Evolutionary conservation across 2,329 filamentous ascomycete species (phyloP), one percentile per base, ranked within the genome.

Genomic region (Gaeumannomyces tritici): DNA sequence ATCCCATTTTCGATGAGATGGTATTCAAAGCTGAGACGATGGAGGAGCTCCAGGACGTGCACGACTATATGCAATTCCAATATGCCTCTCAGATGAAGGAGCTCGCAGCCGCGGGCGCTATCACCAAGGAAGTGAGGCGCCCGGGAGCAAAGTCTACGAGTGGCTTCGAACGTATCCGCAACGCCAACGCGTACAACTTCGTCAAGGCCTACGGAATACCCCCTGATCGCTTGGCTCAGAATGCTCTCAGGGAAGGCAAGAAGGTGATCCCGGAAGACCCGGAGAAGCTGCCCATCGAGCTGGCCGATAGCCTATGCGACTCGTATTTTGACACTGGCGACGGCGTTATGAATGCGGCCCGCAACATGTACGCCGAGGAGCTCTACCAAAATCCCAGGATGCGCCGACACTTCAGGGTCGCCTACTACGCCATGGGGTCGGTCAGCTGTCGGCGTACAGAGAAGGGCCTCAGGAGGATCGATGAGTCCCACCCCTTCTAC

Each of bases 61-160:
- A 98, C 71, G 95, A 99, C 70, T 98, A 98, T 69, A 79, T 98
- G 61, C 92, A 98, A 71, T 99, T 99, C 75, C 89, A 93, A 70
- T 98, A 98, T 69, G 86, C 90, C 5, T 80, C 86, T 3, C 87
- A 96, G 72, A 80, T 98, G 59, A 93, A 90, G 71, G 93, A 98
- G 66, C 75, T 96, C 59, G 84, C 87, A 18, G 78, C 85, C 24
- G 81, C 86, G 64, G 81, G 86, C 55, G 80, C 83, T 18, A 85
- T 85, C 62, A 76, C 81, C 12, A 89, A 89, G 64, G 84, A 87
- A 62, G 83, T 82, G 4, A 92, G 92, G 71, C 89, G 93, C 33
- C 91, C 95, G 7, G 89, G 93, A n/a, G 88, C 89, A 61, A 89
- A 90, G 65, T 89, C 89, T 18, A 87, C 87, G 12, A 79, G 63